Base-by-base conservation (phyloP, 805 yeast genomes). In the Candida koratica region DNA sequence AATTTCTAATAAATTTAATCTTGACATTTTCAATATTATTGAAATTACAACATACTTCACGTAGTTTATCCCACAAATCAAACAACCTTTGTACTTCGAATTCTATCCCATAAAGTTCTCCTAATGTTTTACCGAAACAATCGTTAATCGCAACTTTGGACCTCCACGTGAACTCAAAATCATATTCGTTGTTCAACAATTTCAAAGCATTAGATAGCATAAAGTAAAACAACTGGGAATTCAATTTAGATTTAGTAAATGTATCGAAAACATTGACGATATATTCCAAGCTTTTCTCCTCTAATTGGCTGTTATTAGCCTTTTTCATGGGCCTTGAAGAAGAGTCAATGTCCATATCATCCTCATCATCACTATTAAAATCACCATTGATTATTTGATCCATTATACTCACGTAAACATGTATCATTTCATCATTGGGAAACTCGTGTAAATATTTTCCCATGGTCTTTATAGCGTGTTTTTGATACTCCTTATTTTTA, bases 401-500 rank as follows among this genome's bases (percentile, higher is more conserved):
- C 56, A 59, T 58, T 4, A 64, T 45, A 2, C 53, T 61, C 11
- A 68, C 43, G 43, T 73, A 75, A 1, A 57, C 54, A 2, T 54
- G 61, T 15, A 63, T 53, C 19, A 71, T 47, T 8, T 62, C 63
- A 1, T 53, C 60, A 31, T 65, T 41, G 11, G 58, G 57, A 38
- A 64, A 72, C 3, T 41, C 48, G 17, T 58, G 55, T 3, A 77
- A 46, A 45, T 70, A 85, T 12, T 53, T 59, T 2, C 85, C 83
- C 25, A 77, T 61, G 1, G 71, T 55, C 17, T 70, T 64, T 9
- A 84, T 55, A 1, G 82, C 75, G 13, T 71, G 67, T 32, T 63
- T 66, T 34, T 78, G 81, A 55, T 89, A 88, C 0, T 56, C 71
- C 46, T 69, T 72, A 50, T 85, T 86, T 28, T 75, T 73, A 44